Evolutionary conservation across 2,329 filamentous ascomycete species (phyloP).

Genomic region (Gliomastix tumulicola): DNA sequence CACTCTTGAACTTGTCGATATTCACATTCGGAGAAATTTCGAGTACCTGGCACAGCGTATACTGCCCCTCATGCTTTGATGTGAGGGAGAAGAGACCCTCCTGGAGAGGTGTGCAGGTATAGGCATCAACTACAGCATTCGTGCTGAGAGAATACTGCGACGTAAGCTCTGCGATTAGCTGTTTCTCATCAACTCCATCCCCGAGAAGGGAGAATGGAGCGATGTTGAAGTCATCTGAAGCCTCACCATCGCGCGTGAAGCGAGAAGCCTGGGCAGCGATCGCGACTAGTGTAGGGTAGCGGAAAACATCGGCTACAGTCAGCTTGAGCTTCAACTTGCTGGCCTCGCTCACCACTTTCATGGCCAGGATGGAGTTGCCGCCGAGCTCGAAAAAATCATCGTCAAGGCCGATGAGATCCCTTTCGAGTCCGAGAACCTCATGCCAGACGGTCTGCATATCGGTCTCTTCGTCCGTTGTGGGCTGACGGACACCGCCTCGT

Average conservation of each 20-base stretch:
- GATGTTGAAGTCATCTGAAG: no score
- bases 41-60: constrained; percentile 42
- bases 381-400: constrained; percentile 55
- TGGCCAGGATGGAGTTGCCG: constrained; percentile 53
- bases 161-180: constrained; percentile 15
- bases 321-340: not conserved
- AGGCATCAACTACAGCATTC: constrained; percentile 37
- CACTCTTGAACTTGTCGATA: constrained; percentile 27
- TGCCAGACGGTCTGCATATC: constrained; percentile 3
- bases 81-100: constrained; percentile 48
- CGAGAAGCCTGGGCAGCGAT: no score
- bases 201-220: not conserved
- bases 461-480: not conserved
- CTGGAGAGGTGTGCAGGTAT: constrained; percentile 47
- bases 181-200: constrained; percentile 14
- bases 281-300: not conserved
- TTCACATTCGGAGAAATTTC: constrained; percentile 25
- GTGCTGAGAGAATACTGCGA: constrained; percentile 6
- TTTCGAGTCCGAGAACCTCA: constrained; percentile 2
- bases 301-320: constrained; percentile 1
- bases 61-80: constrained; percentile 40
- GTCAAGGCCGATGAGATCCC: constrained; percentile 33
- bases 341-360: constrained; percentile 46
- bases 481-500: no score
- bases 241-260: no score